phyloP scores from a whole-genome alignment of 176 grass and related monocot species.

The Aegilops sharonensis region DNA sequence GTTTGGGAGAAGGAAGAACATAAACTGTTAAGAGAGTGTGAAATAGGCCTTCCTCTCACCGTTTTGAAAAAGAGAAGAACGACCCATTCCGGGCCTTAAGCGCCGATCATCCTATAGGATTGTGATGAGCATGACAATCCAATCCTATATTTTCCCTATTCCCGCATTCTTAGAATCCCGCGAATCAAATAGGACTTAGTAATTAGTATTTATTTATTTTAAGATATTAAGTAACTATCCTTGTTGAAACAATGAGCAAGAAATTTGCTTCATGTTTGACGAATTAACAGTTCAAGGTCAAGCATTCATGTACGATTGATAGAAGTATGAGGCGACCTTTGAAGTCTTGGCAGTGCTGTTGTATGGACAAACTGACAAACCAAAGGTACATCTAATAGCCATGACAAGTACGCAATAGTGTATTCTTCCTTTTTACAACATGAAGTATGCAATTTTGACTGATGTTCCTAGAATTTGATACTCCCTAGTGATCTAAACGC shows the following conservation, averaged over 20 bases:
- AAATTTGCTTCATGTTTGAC: conserved; percentile 18
- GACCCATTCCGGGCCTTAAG: too few species aligned
- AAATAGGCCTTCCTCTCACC: too few species aligned
- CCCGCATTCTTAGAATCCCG: too few species aligned
- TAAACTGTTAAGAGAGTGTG: too few species aligned
- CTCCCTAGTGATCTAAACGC: too few species aligned
- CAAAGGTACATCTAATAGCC: background rate
- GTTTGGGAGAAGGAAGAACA: too few species aligned
- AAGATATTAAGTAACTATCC: background rate
- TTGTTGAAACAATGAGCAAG: background rate
- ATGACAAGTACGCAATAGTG: conserved; percentile 19
- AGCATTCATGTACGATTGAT: background rate
- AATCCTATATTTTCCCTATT: too few species aligned
- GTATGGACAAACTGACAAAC: conserved; percentile 2
- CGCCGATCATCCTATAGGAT: too few species aligned
- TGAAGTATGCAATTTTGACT: background rate
- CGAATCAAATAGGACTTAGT: too few species aligned
- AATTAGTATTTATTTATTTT: too few species aligned
- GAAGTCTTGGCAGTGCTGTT: background rate
- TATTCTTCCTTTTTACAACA: background rate
- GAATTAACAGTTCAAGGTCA: conserved; percentile 34
- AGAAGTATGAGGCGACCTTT: conserved; percentile 10
- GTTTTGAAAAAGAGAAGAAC: too few species aligned
- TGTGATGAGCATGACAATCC: too few species aligned
- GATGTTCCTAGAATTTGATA: background rate